Evolutionary conservation across 2,329 filamentous ascomycete species (phyloP).

Genomic region (Immersiporthe knoxdaviesiana): DNA sequence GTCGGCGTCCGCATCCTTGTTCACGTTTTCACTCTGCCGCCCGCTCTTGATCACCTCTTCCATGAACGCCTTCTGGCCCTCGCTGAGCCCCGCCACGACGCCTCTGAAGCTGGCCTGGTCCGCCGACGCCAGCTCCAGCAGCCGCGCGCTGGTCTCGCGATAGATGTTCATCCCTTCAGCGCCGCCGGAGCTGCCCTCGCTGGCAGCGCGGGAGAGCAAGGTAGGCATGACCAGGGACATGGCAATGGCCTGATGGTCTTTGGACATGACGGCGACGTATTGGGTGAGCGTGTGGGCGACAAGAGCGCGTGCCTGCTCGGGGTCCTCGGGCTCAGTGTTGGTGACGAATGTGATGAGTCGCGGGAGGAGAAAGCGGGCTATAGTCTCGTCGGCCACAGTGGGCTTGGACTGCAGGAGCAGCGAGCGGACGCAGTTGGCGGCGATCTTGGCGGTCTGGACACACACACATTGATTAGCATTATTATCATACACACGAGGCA

Average conservation of each 20-base stretch:
- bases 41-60: slow-evolving; percentile 78
- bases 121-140: slow-evolving; percentile 79
- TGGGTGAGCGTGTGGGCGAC: slow-evolving; percentile 75
- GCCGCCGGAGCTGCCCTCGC: slow-evolving; percentile 53
- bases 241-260: slow-evolving; percentile 57
- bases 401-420: slow-evolving; percentile 70
- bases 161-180: slow-evolving; percentile 56
- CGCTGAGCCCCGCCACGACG: slow-evolving; percentile 72
- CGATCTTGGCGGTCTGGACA: slow-evolving; percentile 79
- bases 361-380: slow-evolving; percentile 75
- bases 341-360: slow-evolving; percentile 76
- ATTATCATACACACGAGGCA: not conserved
- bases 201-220: slow-evolving; percentile 71
- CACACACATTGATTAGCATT: slow-evolving; percentile 31
- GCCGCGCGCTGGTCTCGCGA: slow-evolving; percentile 71
- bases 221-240: slow-evolving; percentile 79
- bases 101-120: slow-evolving; percentile 75
- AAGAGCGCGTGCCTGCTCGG: slow-evolving; percentile 72
- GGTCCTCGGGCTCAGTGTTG: slow-evolving; percentile 72
- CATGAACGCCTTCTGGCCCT: slow-evolving; percentile 73
- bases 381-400: slow-evolving; percentile 69
- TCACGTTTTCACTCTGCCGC: slow-evolving; percentile 48
- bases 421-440: slow-evolving; percentile 85
- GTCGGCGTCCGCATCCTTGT: slow-evolving; percentile 46
- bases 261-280: slow-evolving; percentile 60